Conservation (phyloP, 257 asterid species). For the Osmanthus fragrans region DNA sequence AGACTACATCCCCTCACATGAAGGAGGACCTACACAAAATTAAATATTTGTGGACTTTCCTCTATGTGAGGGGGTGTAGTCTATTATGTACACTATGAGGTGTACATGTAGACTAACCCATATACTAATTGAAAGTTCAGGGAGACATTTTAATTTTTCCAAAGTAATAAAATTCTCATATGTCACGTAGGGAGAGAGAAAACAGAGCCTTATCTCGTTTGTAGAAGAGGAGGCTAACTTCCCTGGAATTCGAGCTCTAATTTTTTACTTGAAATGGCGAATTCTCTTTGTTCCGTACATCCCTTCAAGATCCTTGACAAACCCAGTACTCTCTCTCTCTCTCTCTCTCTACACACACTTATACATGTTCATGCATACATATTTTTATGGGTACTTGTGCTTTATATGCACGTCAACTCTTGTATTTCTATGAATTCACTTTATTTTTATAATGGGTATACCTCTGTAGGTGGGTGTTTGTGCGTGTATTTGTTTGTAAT, state of each 20-base stretch:
- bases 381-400: not conserved
- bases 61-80: too few relatives aligned
- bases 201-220: not conserved
- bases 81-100: too few relatives aligned
- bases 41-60: too few relatives aligned
- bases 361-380: not conserved
- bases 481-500: not conserved
- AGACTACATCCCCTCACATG: too few relatives aligned
- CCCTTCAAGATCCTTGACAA: slow-evolving; percentile 31
- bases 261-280: slow-evolving; percentile 39
- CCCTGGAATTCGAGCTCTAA: not conserved
- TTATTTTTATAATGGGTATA: not conserved
- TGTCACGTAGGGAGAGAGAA: not conserved
- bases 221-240: not conserved
- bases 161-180: not conserved
- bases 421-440: not conserved
- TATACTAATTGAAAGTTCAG: not conserved
- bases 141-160: not conserved
- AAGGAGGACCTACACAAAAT: too few relatives aligned
- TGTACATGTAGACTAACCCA: too few relatives aligned
- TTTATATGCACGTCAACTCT: not conserved
- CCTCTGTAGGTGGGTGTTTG: not conserved
- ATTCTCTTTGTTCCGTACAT: slow-evolving; percentile 39
- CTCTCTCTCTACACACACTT: not conserved
- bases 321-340: slow-evolving; percentile 36